phyloP scores from a whole-genome alignment of 129 eudicot species.

The Helianthus tuberosus region DNA sequence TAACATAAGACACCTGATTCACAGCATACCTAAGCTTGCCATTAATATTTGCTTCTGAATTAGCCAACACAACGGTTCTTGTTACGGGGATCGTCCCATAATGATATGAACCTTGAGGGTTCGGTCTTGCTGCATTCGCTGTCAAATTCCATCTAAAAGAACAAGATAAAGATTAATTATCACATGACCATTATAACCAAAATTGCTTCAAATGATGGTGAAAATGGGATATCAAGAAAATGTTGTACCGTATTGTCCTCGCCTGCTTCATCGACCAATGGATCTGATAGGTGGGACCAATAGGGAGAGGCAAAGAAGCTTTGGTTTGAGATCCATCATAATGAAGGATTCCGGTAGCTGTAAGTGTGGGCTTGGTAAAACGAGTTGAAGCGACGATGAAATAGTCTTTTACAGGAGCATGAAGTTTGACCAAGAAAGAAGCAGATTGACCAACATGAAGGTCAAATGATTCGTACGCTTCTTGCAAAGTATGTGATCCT shows the following conservation, averaged over 20 bases:
- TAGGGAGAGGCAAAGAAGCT: constrained; percentile 54
- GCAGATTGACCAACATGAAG: constrained; percentile 79
- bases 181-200: background rate
- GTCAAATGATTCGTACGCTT: constrained; percentile 68
- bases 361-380: constrained; percentile 54
- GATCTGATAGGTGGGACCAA: constrained; percentile 54
- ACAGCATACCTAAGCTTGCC: constrained; percentile 59
- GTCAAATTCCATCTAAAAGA: constrained; percentile 70
- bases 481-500: constrained; percentile 69
- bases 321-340: constrained; percentile 47
- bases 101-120: constrained; percentile 84
- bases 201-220: background rate
- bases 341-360: constrained; percentile 55
- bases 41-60: constrained; percentile 50
- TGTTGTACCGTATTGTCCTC: constrained; percentile 64
- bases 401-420: constrained; percentile 51
- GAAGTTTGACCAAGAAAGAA: constrained; percentile 59
- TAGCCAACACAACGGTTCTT: constrained; percentile 61
- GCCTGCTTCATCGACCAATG: constrained; percentile 97
- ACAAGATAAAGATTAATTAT: background rate
- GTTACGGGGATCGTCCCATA: constrained; percentile 60
- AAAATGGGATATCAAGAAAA: background rate
- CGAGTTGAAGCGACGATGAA: constrained; percentile 75
- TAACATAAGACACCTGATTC: constrained; percentile 56
- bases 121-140: constrained; percentile 90